Base-by-base conservation (phyloP, 169 alveolate genomes). In the Plasmodium ovale region DNA sequence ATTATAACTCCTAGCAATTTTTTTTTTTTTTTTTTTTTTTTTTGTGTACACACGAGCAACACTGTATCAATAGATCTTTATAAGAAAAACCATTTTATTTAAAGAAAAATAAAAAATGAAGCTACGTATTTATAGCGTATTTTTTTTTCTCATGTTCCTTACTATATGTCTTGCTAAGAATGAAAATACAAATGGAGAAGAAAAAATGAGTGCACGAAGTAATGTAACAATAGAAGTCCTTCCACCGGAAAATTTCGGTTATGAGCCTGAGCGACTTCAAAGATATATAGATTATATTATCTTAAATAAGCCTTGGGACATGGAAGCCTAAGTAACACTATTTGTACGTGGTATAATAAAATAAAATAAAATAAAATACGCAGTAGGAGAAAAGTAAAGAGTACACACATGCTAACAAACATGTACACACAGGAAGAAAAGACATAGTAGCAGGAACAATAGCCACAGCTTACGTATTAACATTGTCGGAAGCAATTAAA, bases 221-320 rank as follows among this genome's bases (percentile, higher is more conserved):
- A 33, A 12, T 27, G 73, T 74, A 74, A 74, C 88, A 51, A 74
- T 74, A 59, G 88, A 74, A 59, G 35, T 74, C 33, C 73, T 74
- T n/a, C 88, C 88, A 7, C 56, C 88, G 19, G 88, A 74, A 33
- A 73, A 74, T 31, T n/a, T n/a, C n/a, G n/a, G n/a, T n/a, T n/a
- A n/a, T n/a, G n/a, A n/a, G n/a, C n/a, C n/a, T n/a, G n/a, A n/a
- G n/a, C n/a, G n/a, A n/a, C n/a, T n/a, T n/a, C n/a, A n/a, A n/a
- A n/a, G n/a, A n/a, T n/a, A n/a, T n/a, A n/a, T n/a, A n/a, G n/a
- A n/a, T n/a, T n/a, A n/a, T n/a, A n/a, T n/a, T n/a, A n/a, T n/a
- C n/a, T n/a, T n/a, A n/a, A n/a, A n/a, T n/a, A n/a, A n/a, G n/a
- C n/a, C n/a, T n/a, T n/a, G n/a, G n/a, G n/a, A n/a, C n/a, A n/a